A percentile compares a stretch with the other conserved stretches of the same genome.
These are phyloP conservation scores for Thelonectria discophora DNA, from an alignment of 2,329 filamentous ascomycete species.

Conservation along the genomic window DNA sequence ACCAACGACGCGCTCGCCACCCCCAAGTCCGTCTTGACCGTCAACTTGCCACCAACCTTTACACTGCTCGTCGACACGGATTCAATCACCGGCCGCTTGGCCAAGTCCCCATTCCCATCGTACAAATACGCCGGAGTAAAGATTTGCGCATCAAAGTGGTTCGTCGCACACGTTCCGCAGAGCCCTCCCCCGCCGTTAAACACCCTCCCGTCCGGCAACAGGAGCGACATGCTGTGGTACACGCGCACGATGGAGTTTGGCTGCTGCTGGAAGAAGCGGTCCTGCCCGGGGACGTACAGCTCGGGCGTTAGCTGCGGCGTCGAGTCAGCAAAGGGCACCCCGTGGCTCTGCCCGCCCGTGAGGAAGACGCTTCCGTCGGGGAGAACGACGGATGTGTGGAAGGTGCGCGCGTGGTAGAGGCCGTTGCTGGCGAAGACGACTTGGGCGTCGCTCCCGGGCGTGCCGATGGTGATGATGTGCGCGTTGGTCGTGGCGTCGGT, in stretches of 20 bases:
- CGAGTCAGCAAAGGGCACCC: constrained; percentile 20
- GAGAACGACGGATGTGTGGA: constrained; percentile 57
- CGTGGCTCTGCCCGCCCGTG: constrained; percentile 50
- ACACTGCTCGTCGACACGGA: constrained; percentile 2
- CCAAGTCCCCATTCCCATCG: constrained; percentile 21
- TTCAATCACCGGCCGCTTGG: constrained; percentile 22
- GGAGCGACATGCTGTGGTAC: constrained; percentile 23
- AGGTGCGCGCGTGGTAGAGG: constrained; percentile 46
- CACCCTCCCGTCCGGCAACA: constrained; percentile 22
- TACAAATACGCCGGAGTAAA: constrained; percentile 29
- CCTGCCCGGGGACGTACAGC: constrained; percentile 17
- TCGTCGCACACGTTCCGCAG: constrained; percentile 25
- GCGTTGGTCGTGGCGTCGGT: constrained; percentile 54
- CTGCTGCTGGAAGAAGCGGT: constrained; percentile 25
- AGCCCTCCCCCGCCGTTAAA: constrained; percentile 32
- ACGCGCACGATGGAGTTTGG: constrained; percentile 21
- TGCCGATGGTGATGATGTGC: constrained; percentile 58
- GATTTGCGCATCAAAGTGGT: constrained; percentile 34
- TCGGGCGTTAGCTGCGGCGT: constrained; percentile 24
- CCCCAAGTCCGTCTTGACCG: constrained; percentile 8
- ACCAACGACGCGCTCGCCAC: constrained; percentile 20
- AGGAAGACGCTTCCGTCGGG: constrained; percentile 59
- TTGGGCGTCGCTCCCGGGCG: background rate
- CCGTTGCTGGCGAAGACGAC: background rate
- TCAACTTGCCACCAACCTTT: constrained; percentile 22